Evolutionary conservation across 768 basidiomycete genomes (phyloP), one percentile per base, ranked within the genome.

Genomic region (Tylopilus rubrobrunneus): DNA sequence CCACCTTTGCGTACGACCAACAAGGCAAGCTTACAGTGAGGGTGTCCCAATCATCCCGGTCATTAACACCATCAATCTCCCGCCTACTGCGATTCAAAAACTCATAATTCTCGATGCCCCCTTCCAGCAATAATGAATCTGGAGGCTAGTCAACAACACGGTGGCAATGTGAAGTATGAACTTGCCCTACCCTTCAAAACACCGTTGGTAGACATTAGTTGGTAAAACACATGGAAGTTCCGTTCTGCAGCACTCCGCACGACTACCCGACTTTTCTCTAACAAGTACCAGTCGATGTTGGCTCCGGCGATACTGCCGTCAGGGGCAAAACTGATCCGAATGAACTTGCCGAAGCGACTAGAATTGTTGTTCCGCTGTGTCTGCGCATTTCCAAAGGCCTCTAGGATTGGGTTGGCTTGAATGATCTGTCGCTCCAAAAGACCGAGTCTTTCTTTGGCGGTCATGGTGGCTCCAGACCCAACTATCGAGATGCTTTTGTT

Each of bases 331-430:
- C 87, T 89, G 56, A 99, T 98, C 43, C 93, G 80, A 45, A 99
- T 90, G 68, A 99, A 99, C 72, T 99, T 99, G 29, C 94, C 95
- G 68, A 99, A 99, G 37, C 97, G 89, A 79, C 92, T 93, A 1
- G 97, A 98, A 67, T 99, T 99, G 72, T 98, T 98, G 67, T 99
- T 99, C 43, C 95, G 78, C 72, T 97, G 90, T 0, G 97, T 98
- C 69, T 98, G 97, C 7, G 97, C 96, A 67, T 99, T 99, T 28
- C 97, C 97, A 60, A 99, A 98, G 4, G 97, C 91, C 68, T 99
- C 97, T 5, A 99, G 76, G 53, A 99, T 91, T 1, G 97, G 97
- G 65, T 98, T 99, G 37, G 95, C 95, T 69, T 98, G 94, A 21
- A 98, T 78, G 60, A 99, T 98, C 70, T 98, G 97, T 28, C 91